Base-by-base conservation (phyloP, 2,329 filamentous ascomycete species). In the Claviceps sp. region DNA sequence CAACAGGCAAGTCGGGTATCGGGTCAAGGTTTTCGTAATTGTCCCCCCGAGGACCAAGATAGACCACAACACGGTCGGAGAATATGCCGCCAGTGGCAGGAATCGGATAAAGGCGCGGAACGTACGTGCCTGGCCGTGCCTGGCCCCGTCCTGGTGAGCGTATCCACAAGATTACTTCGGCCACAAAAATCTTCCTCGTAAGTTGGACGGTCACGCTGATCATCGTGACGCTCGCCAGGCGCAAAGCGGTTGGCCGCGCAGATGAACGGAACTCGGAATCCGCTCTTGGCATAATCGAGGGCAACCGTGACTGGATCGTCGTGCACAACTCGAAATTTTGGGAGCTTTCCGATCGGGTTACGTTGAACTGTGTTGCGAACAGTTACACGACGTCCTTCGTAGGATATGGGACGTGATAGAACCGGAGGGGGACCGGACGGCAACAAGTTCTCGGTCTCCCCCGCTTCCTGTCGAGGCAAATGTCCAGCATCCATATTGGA, bases 211-310 rank as follows among this genome's bases (percentile, higher is more conserved):
- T 4, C 3, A 4, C 5, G 3, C 55, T 74, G 74, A 7, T 76
- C 84, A 59, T 88, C 85, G 86, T 86, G 89, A 62, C 89, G 85
- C 16, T 86, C 86, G 9, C 86, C 86, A 0, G 85, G 76, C 40
- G 83, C 74, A 62, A 83, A 85, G 63, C 88, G 85, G 67, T 89
- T 86, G 47, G 86, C 86, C 51, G 81, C 78, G 57, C 84, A 87
- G 55, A 88, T 78, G 54, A 87, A 82, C 0, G 83, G 81, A 52
- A 86, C 75, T 2, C 69, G 65, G 41, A 70, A 59, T 48, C 66
- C 64, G 22, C 65, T 69, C 47, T 75, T 73, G 44, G 65, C 64
- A 75, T 82, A 85, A 53, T 76, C 70, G 37, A 86, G 67, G 22
- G 83, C 79, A 42, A 74, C 70, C 63, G 78, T 74, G 34, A 81